Base-by-base conservation (phyloP, 345 rosid species). In the Pseudoturritis turrita region DNA sequence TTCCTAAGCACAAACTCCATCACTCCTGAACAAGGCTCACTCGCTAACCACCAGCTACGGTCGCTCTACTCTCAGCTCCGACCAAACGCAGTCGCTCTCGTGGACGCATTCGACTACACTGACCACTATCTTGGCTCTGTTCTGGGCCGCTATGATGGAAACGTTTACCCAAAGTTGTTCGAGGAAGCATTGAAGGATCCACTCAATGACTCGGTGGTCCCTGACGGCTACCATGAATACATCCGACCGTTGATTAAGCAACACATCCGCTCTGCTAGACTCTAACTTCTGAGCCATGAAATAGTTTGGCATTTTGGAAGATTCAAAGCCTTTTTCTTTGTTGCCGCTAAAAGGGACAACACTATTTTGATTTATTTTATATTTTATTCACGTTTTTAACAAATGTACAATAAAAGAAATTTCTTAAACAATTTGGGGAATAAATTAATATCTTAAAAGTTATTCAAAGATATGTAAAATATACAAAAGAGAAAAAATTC, bases 101-200 rank as follows among this genome's bases (percentile, higher is more conserved):
- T 90, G 3, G 97, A 93, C 23, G 86, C 94, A 11, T 93, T 90
- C 62, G 80, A 88, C 66, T 90, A 89, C 85, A 89, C 97, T 0
- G 92, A 90, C 79, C 92, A 90, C 77, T 88, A 45, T 77, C 89
- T 93, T 7, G 83, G 89, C 28, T 93, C 97, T 1, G 54, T 79
- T 65, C 87, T 90, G 2, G 96, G 97, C 1, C 77, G 96, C 36
- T 93, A 78, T 2, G 97, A 93, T 12, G 96, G 98, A 60, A 87
- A 88, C 7, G 92, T 90, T 36, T 93, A 93, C 51, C 94, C 88
- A 1, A 89, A 81, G 49, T 86, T 90, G 10, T 84, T 88, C 1
- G 94, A 93, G 78, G 90, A 81, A 35, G 96, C 98, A 7, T 84
- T 90, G 89, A 90, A 88, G 83, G 96, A 93, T 73, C 97, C 94